These are phyloP conservation scores for Leishmania amazonensis DNA, from an alignment of 208 protist species.

Conservation along the genomic window DNA sequence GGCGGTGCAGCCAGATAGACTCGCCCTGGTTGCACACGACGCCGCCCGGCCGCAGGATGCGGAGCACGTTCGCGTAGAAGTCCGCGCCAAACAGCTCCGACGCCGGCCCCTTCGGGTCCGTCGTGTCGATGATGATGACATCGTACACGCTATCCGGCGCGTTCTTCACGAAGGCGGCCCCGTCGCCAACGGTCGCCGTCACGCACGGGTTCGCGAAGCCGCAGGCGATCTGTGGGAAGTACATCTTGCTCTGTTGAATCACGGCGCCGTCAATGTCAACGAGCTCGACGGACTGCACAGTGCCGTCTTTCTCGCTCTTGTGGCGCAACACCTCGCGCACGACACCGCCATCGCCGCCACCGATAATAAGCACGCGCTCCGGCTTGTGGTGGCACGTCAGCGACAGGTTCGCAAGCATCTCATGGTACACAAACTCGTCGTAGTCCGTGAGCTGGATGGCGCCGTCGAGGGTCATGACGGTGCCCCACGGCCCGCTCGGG, in stretches of 20 bases:
- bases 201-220: conserved; percentile 75
- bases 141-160: conserved; percentile 87
- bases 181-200: conserved; percentile 83
- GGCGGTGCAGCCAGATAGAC: conserved; percentile 93
- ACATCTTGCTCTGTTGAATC: conserved; percentile 81
- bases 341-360: conserved; percentile 98
- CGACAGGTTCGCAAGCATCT: conserved; percentile 97
- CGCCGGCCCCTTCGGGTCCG: conserved; percentile 92
- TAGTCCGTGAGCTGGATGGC: conserved; percentile 96
- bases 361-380: conserved; percentile 96
- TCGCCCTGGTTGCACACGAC: conserved; percentile 92
- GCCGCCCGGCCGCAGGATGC: conserved; percentile 81
- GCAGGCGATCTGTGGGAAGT: conserved; percentile 86
- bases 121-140: conserved; percentile 96
- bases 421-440: conserved; percentile 99
- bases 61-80: conserved; percentile 85
- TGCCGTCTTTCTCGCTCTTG: conserved; percentile 34
- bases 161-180: conserved; percentile 79
- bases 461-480: conserved; percentile 97
- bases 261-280: conserved; percentile 97
- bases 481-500: conserved; percentile 92
- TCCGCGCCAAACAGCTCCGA: conserved; percentile 84
- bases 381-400: conserved; percentile 91
- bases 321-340: conserved; percentile 97
- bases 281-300: conserved; percentile 92